These are phyloP conservation scores for Anisodus tanguticus DNA, from an alignment of 257 asterid species.

Conservation along the genomic window DNA sequence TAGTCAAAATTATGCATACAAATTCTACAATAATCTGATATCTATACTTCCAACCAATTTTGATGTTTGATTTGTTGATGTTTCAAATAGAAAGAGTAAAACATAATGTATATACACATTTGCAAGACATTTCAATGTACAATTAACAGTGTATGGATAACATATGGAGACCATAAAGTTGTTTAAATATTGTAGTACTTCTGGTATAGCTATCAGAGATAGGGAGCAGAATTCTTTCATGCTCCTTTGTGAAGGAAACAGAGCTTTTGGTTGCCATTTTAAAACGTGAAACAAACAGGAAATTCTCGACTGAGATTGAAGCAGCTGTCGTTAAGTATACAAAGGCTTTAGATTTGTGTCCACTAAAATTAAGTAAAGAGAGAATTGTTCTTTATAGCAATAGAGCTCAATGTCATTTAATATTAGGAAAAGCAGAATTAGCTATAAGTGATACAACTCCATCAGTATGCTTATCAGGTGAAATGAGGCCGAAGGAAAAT, in stretches of 20 bases:
- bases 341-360: constrained; percentile 43
- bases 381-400: constrained; percentile 47
- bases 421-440: constrained; percentile 37
- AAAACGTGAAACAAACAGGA: constrained; percentile 43
- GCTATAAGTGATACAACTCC: constrained; percentile 46
- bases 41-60: no score
- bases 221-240: no score
- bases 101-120: no score
- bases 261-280: constrained; percentile 30
- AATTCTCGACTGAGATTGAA: constrained; percentile 36
- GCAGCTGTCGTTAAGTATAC: constrained; percentile 33
- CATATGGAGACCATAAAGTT: no score
- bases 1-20: no score
- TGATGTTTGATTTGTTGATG: no score
- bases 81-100: no score
- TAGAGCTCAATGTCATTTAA: constrained; percentile 44
- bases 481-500: constrained; percentile 30
- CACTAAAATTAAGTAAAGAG: constrained; percentile 37
- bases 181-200: no score
- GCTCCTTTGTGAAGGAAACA: constrained; percentile 3
- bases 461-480: constrained; percentile 45
- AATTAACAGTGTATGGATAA: no score
- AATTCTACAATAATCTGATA: no score
- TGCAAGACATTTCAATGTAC: no score
- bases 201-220: no score